phyloP scores from a whole-genome alignment of 2,329 filamentous ascomycete genomes.

The Truncatella angustata region DNA sequence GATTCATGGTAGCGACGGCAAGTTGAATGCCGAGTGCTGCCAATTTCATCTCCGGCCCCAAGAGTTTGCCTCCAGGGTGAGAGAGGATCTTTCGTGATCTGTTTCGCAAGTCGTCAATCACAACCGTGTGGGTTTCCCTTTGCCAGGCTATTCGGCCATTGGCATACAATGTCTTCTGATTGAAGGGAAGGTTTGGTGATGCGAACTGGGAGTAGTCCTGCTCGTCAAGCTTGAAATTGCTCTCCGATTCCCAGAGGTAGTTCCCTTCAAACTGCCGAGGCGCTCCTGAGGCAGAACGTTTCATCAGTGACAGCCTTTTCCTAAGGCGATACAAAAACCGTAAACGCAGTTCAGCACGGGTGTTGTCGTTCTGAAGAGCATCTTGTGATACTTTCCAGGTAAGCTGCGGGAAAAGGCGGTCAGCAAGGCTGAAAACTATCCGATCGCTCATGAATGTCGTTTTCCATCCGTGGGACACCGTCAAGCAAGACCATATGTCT shows the following conservation, averaged over 20 bases:
- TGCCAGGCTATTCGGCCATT: conserved; percentile 8
- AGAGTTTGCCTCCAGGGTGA: not conserved
- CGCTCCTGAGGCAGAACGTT: not conserved
- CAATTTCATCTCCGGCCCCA: not conserved
- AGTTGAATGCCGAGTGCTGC: conserved; percentile 3
- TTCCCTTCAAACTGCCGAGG: not conserved
- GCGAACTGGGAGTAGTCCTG: conserved; percentile 2
- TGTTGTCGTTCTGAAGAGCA: no score
- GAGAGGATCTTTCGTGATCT: not conserved
- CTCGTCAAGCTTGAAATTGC: not conserved
- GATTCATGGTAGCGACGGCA: conserved; percentile 2
- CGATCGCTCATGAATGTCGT: not conserved
- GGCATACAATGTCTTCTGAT: not conserved
- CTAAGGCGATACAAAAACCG: not conserved
- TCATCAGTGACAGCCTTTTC: not conserved
- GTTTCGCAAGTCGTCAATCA: conserved; percentile 1
- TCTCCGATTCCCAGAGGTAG: not conserved
- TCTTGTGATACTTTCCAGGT: not conserved
- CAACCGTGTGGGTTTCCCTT: not conserved
- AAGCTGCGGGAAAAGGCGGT: conserved; percentile 4
- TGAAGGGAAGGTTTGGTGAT: not conserved
- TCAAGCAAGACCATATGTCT: conserved; percentile 2
- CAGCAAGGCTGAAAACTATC: conserved; percentile 4
- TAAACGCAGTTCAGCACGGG: not conserved
- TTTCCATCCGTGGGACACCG: not conserved